phyloP scores from a whole-genome alignment of 306 rosid genomes.

The Acacia confusa region DNA sequence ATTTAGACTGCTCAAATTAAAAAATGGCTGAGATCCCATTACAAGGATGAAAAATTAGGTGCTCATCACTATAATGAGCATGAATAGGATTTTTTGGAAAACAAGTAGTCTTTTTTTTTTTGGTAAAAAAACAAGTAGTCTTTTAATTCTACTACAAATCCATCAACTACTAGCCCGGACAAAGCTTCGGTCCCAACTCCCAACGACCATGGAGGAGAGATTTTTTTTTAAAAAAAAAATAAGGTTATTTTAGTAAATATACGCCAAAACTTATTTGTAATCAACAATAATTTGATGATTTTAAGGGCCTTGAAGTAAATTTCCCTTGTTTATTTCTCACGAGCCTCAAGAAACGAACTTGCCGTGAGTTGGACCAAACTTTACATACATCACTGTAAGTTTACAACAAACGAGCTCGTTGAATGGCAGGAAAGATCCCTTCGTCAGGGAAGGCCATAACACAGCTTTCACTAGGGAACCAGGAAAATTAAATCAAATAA shows the following conservation, averaged over 20 bases:
- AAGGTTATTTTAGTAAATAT: neutral
- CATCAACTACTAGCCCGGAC: too few species aligned
- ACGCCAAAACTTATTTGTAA: neutral
- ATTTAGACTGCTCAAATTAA: too few species aligned
- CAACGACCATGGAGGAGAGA: too few species aligned
- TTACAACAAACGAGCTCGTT: slow-evolving; percentile 31
- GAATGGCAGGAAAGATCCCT: slow-evolving; percentile 32
- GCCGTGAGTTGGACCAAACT: neutral
- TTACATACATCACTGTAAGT: slow-evolving; percentile 1
- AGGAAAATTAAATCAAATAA: slow-evolving; percentile 32
- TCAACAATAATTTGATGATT: neutral
- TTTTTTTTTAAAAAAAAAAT: too few species aligned
- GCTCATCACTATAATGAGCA: too few species aligned
- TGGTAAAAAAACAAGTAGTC: too few species aligned
- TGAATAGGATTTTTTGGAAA: too few species aligned
- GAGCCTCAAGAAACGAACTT: neutral
- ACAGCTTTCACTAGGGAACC: slow-evolving; percentile 32
- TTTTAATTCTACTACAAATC: too few species aligned
- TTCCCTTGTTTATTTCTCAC: neutral
- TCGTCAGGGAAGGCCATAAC: slow-evolving; percentile 27
- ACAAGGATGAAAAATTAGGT: too few species aligned
- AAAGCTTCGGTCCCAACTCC: too few species aligned
- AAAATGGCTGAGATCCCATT: too few species aligned
- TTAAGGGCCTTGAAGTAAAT: neutral
- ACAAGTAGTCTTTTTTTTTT: too few species aligned